These are phyloP conservation scores for Papilionanthe hybrid DNA, from an alignment of 116 monocot species.

Conservation along the genomic window DNA sequence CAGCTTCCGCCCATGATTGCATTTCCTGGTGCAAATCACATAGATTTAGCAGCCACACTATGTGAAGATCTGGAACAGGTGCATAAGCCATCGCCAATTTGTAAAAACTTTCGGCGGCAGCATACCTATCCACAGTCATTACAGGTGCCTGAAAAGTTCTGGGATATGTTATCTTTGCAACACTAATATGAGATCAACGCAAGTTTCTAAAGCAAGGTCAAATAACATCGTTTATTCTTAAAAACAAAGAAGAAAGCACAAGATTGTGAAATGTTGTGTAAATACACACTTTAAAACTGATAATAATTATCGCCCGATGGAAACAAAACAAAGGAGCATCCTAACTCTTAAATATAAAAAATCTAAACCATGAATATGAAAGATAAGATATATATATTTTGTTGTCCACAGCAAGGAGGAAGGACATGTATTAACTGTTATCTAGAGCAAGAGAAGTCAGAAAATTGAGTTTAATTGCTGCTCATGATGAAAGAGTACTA, in stretches of 20 bases:
- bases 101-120: conserved; percentile 93
- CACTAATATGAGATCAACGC: background rate
- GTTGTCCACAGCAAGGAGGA: too few relatives aligned
- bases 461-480: too few relatives aligned
- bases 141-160: conserved; percentile 58
- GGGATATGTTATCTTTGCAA: background rate
- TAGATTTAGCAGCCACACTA: conserved; percentile 96
- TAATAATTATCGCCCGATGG: background rate
- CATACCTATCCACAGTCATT: conserved; percentile 83
- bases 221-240: background rate
- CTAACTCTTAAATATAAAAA: background rate
- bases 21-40: conserved; percentile 99
- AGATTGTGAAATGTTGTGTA: background rate
- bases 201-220: background rate
- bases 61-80: conserved; percentile 96
- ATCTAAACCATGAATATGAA: too few relatives aligned
- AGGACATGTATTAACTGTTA: too few relatives aligned
- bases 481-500: too few relatives aligned
- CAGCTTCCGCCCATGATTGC: conserved; percentile 99
- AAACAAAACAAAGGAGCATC: background rate
- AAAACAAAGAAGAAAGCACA: conserved; percentile 2
- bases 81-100: conserved; percentile 91
- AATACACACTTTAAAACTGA: background rate
- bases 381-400: too few relatives aligned
- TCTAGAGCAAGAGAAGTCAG: too few relatives aligned